Evolutionary conservation across 1,284 basidiomycete genomes (phyloP).

Genomic region (Ustilago tritici): DNA sequence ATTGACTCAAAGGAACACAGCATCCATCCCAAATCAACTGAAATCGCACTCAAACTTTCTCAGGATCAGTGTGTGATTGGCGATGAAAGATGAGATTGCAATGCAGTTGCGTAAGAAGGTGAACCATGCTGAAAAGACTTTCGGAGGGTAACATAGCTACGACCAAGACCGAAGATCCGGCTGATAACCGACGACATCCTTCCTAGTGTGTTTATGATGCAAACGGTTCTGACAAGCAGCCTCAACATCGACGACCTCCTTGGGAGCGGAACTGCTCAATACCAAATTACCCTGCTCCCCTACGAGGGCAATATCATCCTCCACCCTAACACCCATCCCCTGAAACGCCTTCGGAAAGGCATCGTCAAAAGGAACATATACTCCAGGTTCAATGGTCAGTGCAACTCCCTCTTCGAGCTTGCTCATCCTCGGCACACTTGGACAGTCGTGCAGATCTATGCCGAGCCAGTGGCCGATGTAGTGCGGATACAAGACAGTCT

Average conservation of each 20-base stretch:
- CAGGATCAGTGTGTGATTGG: not conserved
- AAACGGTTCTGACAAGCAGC: slow-evolving; percentile 49
- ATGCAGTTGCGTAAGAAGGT: not conserved
- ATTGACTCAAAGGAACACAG: not conserved
- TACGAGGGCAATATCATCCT: slow-evolving; percentile 66
- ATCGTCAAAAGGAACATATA: slow-evolving; percentile 64
- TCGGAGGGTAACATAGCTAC: not conserved
- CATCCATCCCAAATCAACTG: too few species aligned
- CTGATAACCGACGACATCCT: not conserved
- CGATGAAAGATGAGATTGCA: not conserved
- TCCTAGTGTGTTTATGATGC: slow-evolving; percentile 13
- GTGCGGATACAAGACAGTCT: slow-evolving; percentile 85
- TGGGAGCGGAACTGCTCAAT: slow-evolving; percentile 59
- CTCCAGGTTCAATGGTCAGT: slow-evolving; percentile 66
- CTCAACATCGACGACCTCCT: slow-evolving; percentile 67
- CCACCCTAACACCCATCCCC: slow-evolving; percentile 66
- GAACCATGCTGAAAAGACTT: not conserved
- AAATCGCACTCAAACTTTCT: not conserved
- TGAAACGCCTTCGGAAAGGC: slow-evolving; percentile 61
- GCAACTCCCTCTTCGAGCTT: slow-evolving; percentile 59
- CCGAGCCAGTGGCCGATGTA: slow-evolving; percentile 87
- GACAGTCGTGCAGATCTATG: slow-evolving; percentile 73
- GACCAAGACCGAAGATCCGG: slow-evolving; percentile 12
- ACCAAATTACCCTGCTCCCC: slow-evolving; percentile 49
- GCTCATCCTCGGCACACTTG: slow-evolving; percentile 55